Evolutionary conservation across 257 asterid species (phyloP), one percentile per base, ranked within the genome.

Genomic region (Schizonepeta tenuifolia): DNA sequence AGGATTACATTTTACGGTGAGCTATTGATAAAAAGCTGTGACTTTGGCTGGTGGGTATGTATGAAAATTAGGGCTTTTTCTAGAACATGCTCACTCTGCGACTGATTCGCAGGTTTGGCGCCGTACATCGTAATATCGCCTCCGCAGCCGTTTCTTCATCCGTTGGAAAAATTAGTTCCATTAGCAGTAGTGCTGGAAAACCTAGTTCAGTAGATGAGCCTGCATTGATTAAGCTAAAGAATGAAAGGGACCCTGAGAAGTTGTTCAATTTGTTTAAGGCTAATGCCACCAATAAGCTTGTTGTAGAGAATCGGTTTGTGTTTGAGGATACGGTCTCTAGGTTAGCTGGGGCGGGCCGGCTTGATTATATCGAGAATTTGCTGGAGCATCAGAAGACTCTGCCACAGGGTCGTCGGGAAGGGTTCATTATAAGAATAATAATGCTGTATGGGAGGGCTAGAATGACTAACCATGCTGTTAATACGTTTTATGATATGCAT

Each of bases 381-480:
- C 91, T 91, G 26, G 95, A 91, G 87, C 95, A 89, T 70, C 97
- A 91, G 80, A 91, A 91, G 80, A 72, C 87, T 49, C 80, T 91
- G 63, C 97, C 93, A 0, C 97, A 91, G 79, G 97, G 97, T 50
- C 83, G 93, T 18, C 85, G 97, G 44, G 97, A 91, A 84, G 97
- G 97, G 67, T 91, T 91, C 76, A 51, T 89, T 35, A 65, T 91
- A 65, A 78, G 97, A 68, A 82, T 91, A 21, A 89, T 91, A 78
- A 83, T 83, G 89, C 73, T 91, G 67, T 89, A 91, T 60, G 97
- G 97, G 41, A 88, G 67, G 76, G 97, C 84, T 54, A 86, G 92
- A 61, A 88, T 91, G 96, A 47, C 65, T 67, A 68, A 83, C 56
- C 91, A 86, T 50, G 93, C 97, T 65, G 75, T 89, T 31, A 61